Percentiles rank a stretch among this genome's conserved stretches.
These are phyloP conservation scores for Cytospora mali DNA, from an alignment of 2,329 filamentous ascomycete species.

Conservation along the genomic window DNA sequence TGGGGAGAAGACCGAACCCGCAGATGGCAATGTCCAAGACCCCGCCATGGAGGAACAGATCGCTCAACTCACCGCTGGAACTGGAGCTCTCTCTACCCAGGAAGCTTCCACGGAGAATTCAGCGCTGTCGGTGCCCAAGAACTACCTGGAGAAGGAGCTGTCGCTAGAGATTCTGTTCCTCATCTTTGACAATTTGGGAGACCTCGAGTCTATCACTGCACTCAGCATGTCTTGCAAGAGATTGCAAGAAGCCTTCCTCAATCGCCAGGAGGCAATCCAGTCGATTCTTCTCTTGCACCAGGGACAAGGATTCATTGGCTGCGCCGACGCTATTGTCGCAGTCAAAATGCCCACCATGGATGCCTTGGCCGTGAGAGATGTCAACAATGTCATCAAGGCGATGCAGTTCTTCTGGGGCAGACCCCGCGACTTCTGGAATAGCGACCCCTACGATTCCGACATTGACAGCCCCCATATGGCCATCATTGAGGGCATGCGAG, in stretches of 20 bases:
- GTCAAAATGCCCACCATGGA: neutral
- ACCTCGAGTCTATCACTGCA: neutral
- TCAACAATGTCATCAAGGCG: neutral
- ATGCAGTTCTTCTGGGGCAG: neutral
- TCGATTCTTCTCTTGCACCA: neutral
- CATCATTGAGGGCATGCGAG: neutral
- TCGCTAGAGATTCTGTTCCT: neutral
- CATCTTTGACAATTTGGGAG: neutral
- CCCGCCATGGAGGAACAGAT: too few species aligned
- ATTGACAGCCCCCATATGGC: neutral
- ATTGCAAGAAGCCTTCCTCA: neutral
- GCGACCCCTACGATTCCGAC: neutral
- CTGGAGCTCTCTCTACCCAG: too few species aligned
- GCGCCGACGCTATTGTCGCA: neutral
- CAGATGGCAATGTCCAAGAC: too few species aligned
- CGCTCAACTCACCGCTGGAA: too few species aligned
- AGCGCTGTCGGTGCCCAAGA: neutral
- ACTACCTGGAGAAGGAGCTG: neutral
- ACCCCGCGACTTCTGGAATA: neutral
- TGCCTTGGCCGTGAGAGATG: neutral
- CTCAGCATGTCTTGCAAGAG: neutral
- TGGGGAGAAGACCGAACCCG: neutral
- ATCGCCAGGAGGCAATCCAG: neutral
- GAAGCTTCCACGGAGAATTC: too few species aligned
- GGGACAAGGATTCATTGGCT: neutral